phyloP scores from a whole-genome alignment of 2,329 filamentous ascomycete species.

The Alternaria sp. region DNA sequence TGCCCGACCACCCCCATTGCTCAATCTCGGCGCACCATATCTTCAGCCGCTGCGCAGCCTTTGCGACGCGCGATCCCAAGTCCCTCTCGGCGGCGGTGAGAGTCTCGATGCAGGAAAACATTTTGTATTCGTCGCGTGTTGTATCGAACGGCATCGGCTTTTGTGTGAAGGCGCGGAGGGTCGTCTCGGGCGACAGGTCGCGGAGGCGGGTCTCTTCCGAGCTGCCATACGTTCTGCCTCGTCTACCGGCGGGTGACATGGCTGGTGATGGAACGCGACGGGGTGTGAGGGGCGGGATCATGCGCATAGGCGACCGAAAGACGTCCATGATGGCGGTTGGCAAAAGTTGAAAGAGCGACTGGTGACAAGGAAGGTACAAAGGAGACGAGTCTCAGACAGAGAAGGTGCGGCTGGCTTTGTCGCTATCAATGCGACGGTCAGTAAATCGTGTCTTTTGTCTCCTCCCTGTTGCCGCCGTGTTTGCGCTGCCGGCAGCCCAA shows the following conservation, averaged over 20 bases:
- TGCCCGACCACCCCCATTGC: slow-evolving; percentile 64
- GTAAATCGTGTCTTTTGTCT: slow-evolving; percentile 22
- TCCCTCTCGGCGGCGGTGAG: slow-evolving; percentile 71
- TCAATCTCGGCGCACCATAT: slow-evolving; percentile 77
- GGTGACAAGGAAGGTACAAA: slow-evolving; percentile 17
- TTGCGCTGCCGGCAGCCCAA: slow-evolving; percentile 22
- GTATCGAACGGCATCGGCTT: slow-evolving; percentile 53
- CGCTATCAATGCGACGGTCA: slow-evolving; percentile 22
- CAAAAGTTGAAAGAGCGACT: slow-evolving; percentile 22
- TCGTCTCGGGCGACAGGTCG: slow-evolving; percentile 50
- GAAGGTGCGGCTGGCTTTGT: not conserved
- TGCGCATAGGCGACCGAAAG: slow-evolving; percentile 38
- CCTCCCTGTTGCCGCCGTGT: slow-evolving; percentile 9
- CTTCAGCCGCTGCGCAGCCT: slow-evolving; percentile 73
- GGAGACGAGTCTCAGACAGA: slow-evolving; percentile 1
- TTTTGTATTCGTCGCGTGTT: slow-evolving; percentile 49
- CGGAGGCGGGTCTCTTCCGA: slow-evolving; percentile 44
- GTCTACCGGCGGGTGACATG: slow-evolving; percentile 42
- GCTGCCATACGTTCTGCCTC: slow-evolving; percentile 29
- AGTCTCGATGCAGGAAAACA: slow-evolving; percentile 63
- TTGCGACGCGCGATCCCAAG: slow-evolving; percentile 72
- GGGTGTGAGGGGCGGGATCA: slow-evolving; percentile 41
- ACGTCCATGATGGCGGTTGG: slow-evolving; percentile 30
- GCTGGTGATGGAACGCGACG: slow-evolving; percentile 40
- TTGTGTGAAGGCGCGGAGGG: slow-evolving; percentile 52